phyloP scores from a whole-genome alignment of 345 rosid genomes.

The Rhodamnia rubescens region DNA sequence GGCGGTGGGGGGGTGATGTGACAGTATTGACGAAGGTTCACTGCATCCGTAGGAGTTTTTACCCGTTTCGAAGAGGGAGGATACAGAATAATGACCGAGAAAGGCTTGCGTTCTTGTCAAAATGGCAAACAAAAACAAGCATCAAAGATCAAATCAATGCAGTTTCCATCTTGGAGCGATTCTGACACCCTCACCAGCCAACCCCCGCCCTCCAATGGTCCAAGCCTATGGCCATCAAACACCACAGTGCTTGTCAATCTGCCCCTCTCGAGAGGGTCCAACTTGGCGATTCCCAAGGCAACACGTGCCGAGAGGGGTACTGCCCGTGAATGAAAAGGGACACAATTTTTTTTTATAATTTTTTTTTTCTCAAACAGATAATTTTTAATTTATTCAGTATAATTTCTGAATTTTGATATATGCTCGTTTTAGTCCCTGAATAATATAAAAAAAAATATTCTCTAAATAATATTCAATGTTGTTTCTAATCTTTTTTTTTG shows the following conservation, averaged over 20 bases:
- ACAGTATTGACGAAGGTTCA: not conserved
- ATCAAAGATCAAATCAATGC: not conserved
- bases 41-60: not conserved
- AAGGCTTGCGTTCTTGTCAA: not conserved
- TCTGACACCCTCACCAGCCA: not conserved
- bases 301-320: not conserved
- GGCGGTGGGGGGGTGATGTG: no score
- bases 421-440: no score
- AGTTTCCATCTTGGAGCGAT: not conserved
- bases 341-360: no score
- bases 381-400: no score
- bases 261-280: not conserved
- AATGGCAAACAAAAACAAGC: not conserved
- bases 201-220: not conserved
- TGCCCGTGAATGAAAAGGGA: not conserved
- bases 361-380: no score
- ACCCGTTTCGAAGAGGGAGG: not conserved
- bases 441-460: no score
- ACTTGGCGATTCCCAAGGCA: not conserved
- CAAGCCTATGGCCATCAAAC: not conserved
- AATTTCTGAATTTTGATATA: rapidly evolving
- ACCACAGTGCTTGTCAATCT: not conserved
- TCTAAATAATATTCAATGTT: no score
- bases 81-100: not conserved
- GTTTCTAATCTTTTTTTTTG: no score